These are phyloP conservation scores for Schrenkiella parvula DNA, from an alignment of 345 rosid species.

Conservation along the genomic window DNA sequence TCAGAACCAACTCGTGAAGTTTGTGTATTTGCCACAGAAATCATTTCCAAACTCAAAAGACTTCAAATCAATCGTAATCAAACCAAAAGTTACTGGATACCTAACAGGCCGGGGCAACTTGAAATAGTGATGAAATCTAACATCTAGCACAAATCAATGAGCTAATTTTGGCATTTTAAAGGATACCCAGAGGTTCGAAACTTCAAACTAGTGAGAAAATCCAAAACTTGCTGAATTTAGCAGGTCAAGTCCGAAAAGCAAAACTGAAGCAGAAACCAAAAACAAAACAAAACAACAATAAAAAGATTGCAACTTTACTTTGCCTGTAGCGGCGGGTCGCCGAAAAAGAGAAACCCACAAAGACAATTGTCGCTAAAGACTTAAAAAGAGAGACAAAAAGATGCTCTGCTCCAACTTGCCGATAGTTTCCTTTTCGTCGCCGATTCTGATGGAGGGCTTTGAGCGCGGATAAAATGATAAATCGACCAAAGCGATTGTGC, in stretches of 20 bases:
- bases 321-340: slow-evolving; percentile 27
- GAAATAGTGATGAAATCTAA: slow-evolving; percentile 19
- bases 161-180: neutral
- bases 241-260: slow-evolving; percentile 7
- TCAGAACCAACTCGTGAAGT: neutral
- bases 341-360: slow-evolving; percentile 16
- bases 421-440: slow-evolving; percentile 12
- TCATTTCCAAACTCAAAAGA: neutral
- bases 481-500: slow-evolving; percentile 22
- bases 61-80: slow-evolving; percentile 1
- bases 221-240: slow-evolving; percentile 29
- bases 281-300: too few relatives aligned
- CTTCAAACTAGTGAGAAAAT: slow-evolving; percentile 13
- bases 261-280: neutral
- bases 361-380: slow-evolving; percentile 2
- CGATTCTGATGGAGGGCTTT: slow-evolving; percentile 26
- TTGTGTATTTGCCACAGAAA: neutral
- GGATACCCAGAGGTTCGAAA: slow-evolving; percentile 23
- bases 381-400: slow-evolving; percentile 1
- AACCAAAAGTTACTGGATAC: slow-evolving; percentile 5
- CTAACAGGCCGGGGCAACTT: slow-evolving; percentile 3
- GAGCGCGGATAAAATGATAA: slow-evolving; percentile 4
- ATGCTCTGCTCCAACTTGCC: slow-evolving; percentile 7
- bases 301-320: slow-evolving; percentile 29
- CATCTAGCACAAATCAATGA: slow-evolving; percentile 17